Conservation (phyloP, 495 filamentous ascomycete genomes). For the Clavariopsis aquatica region DNA sequence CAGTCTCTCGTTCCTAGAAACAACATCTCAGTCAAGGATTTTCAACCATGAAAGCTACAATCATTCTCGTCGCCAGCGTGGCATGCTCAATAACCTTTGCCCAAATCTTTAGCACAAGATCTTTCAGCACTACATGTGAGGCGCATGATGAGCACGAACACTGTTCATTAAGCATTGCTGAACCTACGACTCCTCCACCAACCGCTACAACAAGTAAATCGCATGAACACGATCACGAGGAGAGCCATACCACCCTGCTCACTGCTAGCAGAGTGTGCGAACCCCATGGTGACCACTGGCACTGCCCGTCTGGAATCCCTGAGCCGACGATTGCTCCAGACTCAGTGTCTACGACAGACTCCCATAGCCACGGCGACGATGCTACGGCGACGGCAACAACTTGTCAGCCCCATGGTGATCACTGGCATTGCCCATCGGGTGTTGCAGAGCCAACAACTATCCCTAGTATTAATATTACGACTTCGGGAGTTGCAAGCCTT, state of each 20-base stretch:
- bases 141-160: constrained; percentile 15
- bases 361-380: not conserved
- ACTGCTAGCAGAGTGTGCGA: not conserved
- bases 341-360: not conserved
- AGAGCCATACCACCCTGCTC: not conserved
- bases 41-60: not conserved
- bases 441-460: constrained; percentile 8
- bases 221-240: not conserved
- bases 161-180: constrained; percentile 11
- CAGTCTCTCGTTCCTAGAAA: not conserved
- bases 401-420: constrained; percentile 14
- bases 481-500: not conserved
- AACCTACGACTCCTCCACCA: constrained; percentile 9
- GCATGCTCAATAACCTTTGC: not conserved
- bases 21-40: not conserved
- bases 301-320: constrained; percentile 4
- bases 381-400: not conserved
- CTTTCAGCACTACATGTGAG: not conserved
- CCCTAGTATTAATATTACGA: not conserved
- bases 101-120: not conserved
- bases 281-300: constrained; percentile 14
- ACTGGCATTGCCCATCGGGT: constrained; percentile 9
- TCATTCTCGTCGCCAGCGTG: not conserved
- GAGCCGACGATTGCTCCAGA: constrained; percentile 9
- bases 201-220: not conserved